Base-by-base conservation (phyloP, 2,329 filamentous ascomycete species). In the Microdochium nivale region DNA sequence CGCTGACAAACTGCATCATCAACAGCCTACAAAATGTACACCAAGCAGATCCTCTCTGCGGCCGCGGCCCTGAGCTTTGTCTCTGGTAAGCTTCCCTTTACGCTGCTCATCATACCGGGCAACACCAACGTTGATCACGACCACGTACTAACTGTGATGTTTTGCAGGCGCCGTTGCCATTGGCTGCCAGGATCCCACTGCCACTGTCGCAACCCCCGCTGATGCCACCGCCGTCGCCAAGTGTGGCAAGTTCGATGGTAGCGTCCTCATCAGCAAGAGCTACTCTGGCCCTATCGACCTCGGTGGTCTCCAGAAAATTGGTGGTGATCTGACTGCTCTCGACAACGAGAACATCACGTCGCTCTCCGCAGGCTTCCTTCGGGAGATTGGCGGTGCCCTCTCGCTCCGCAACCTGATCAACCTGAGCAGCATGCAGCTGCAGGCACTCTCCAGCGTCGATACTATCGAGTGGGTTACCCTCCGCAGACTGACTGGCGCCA, bases 391-490 rank as follows among this genome's bases (percentile, higher is more conserved):
- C 48, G 84, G 86, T 48, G 70, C 67, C n/a, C 90, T 96, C 75
- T 69, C 73, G 53, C 73, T 97, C 56, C 72, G 79, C 59, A 81
- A 81, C 58, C 75, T 90, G 52, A 88, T 84, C 55, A 73, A 81
- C 33, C 77, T 99, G 52, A 81, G 78, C 60, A 79, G 74, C 52
- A 75, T 97, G 54, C 74, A 70, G 59, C 84, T 96, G 73, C 72
- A 77, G 53, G 63, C 72, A 25, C 83, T 99, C 53, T 77, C 70
- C 55, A 71, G 72, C 32, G 83, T 95, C 56, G 79, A 80, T 58
- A 70, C 72, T 53, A 85, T 97, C 67, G 70, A 78, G 59, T 91
- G 87, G 79, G 74, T 79, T 53, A 86, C 87, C 59, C 81, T 96
- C 43, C 84, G 84, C 55, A 75, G 70, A 65, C 78, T 75, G 66